Percentiles rank a stretch among this genome's conserved stretches.
These are phyloP conservation scores for Aspergillus asperescens DNA, from an alignment of 495 filamentous ascomycete species.

Conservation along the genomic window DNA sequence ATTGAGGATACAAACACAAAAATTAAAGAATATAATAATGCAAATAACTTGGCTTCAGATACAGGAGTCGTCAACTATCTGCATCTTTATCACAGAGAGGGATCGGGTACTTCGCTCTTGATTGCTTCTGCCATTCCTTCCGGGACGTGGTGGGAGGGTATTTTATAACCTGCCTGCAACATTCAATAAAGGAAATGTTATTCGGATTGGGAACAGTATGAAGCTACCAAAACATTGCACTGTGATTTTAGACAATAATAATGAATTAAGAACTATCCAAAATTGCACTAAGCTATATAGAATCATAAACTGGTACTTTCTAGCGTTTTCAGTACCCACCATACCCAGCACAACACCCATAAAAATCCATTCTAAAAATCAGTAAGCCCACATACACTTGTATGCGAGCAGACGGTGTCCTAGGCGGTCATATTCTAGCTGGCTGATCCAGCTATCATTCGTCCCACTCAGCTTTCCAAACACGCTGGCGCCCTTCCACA, in stretches of 20 bases:
- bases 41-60: too few species aligned
- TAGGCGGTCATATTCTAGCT: constrained; percentile 81
- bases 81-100: too few species aligned
- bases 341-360: constrained; percentile 5
- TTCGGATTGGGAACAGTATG: too few species aligned
- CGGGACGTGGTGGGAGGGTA: too few species aligned
- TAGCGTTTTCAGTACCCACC: background rate
- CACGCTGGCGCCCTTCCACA: constrained; percentile 96
- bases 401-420: constrained; percentile 75
- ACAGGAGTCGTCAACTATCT: too few species aligned
- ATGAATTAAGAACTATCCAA: constrained; percentile 8
- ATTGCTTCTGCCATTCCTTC: too few species aligned
- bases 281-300: constrained; percentile 9
- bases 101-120: too few species aligned
- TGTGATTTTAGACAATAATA: background rate
- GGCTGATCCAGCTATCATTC: constrained; percentile 92
- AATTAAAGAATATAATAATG: too few species aligned
- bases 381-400: constrained; percentile 82
- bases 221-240: too few species aligned
- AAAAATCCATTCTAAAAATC: constrained; percentile 17
- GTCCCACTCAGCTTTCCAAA: constrained; percentile 83
- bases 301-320: constrained; percentile 4
- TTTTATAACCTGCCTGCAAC: too few species aligned
- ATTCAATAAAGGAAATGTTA: too few species aligned
- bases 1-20: too few species aligned